Evolutionary conservation across 768 basidiomycete genomes (phyloP).

Genomic region (Naganishia onofrii): DNA sequence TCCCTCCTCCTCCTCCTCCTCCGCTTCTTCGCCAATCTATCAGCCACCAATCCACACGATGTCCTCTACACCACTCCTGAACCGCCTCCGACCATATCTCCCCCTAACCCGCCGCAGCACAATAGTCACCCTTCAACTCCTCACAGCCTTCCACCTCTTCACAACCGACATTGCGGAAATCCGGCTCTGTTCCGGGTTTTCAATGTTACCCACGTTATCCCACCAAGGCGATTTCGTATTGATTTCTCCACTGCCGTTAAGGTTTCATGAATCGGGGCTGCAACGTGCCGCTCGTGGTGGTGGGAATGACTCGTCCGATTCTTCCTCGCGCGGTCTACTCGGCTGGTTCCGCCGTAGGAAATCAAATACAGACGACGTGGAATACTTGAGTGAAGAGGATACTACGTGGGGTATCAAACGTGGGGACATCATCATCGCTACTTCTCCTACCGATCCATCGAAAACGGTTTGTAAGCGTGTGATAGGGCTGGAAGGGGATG

Average conservation of each 20-base stretch:
- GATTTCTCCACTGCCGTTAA: slow-evolving; percentile 43
- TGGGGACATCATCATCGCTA: slow-evolving; percentile 73
- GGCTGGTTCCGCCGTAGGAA: slow-evolving; percentile 12
- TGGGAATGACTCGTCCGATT: background rate
- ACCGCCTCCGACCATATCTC: slow-evolving; percentile 21
- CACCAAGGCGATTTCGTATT: slow-evolving; percentile 48
- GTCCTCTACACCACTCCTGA: slow-evolving; percentile 9
- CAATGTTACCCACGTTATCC: slow-evolving; percentile 53
- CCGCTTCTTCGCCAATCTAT: too few species aligned
- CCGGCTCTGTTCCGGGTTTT: slow-evolving; percentile 47
- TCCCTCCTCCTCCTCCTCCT: background rate
- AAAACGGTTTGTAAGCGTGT: slow-evolving; percentile 81
- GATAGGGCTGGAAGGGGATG: slow-evolving; percentile 83
- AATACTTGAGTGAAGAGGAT: background rate
- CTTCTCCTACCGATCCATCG: slow-evolving; percentile 67
- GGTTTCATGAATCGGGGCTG: slow-evolving; percentile 17
- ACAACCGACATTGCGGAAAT: slow-evolving; percentile 44
- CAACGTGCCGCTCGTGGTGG: background rate
- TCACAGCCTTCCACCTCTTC: slow-evolving; percentile 40
- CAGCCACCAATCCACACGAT: background rate
- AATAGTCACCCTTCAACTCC: slow-evolving; percentile 32
- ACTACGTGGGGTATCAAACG: slow-evolving; percentile 55
- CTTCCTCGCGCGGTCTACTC: background rate
- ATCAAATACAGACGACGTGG: slow-evolving; percentile 5
- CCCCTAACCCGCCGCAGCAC: slow-evolving; percentile 25